A percentile compares a stretch with the other conserved stretches of the same genome.
phyloP scores from a whole-genome alignment of 2,329 filamentous ascomycete genomes.

The Drechslerella stenobrocha region DNA sequence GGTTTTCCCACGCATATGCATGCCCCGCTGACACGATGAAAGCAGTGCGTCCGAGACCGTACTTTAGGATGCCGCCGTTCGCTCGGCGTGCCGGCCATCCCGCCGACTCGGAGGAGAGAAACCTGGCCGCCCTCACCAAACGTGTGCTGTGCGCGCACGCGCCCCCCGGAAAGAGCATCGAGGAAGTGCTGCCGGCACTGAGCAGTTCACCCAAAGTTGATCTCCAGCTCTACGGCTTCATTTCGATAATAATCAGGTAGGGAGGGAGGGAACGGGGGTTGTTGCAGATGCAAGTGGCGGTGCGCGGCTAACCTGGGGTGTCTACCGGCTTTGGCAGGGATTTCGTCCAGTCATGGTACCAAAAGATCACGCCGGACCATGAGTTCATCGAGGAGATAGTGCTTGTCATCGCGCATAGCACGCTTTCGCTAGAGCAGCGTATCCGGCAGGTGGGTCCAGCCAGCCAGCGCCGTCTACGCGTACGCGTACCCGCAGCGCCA shows the following conservation, averaged over 20 bases:
- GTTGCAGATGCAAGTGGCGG: too few species aligned
- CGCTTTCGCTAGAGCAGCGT: slow-evolving; percentile 81
- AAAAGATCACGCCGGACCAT: slow-evolving; percentile 86
- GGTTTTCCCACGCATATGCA: not conserved
- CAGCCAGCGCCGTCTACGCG: not conserved
- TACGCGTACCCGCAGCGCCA: slow-evolving; percentile 10
- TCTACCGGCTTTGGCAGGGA: slow-evolving; percentile 64
- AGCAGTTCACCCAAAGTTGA: slow-evolving; percentile 95
- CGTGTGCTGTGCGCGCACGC: slow-evolving; percentile 79
- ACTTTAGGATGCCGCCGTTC: slow-evolving; percentile 35
- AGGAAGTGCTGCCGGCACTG: slow-evolving; percentile 82
- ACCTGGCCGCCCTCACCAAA: slow-evolving; percentile 70
- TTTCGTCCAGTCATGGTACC: slow-evolving; percentile 91
- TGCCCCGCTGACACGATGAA: slow-evolving; percentile 22
- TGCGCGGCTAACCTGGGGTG: not conserved
- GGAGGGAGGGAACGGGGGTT: too few species aligned
- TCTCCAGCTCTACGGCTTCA: slow-evolving; percentile 85
- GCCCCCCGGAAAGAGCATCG: slow-evolving; percentile 67
- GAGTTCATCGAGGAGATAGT: slow-evolving; percentile 84
- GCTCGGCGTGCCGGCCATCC: slow-evolving; percentile 56
- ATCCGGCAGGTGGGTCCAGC: slow-evolving; percentile 65
- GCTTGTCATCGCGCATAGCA: slow-evolving; percentile 89
- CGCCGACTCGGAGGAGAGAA: slow-evolving; percentile 78
- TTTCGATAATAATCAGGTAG: slow-evolving; percentile 74
- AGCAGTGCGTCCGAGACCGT: slow-evolving; percentile 38